phyloP scores from a whole-genome alignment of 164 flowering plant species.

The Houttuynia cordata region DNA sequence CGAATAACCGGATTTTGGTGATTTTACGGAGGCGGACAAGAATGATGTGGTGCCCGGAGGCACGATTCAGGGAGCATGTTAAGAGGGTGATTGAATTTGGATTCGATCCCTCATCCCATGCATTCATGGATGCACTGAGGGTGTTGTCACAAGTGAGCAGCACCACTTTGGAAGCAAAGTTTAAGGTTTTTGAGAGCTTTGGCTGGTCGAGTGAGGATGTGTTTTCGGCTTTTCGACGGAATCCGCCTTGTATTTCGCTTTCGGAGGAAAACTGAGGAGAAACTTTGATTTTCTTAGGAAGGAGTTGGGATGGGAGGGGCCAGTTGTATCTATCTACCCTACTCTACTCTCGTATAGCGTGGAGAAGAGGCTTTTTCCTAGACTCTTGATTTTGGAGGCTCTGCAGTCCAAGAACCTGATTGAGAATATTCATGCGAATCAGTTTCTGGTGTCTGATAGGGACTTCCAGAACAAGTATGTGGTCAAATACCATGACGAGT shows the following conservation, averaged over 20 bases:
- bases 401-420: conserved; percentile 8
- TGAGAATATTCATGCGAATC: background rate
- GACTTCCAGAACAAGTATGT: conserved; percentile 9
- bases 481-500: background rate
- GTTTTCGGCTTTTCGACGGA: background rate
- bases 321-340: background rate
- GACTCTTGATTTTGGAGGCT: conserved; percentile 6
- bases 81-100: background rate
- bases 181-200: background rate
- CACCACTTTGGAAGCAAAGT: background rate
- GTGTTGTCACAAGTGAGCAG: background rate
- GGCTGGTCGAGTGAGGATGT: conserved; percentile 1
- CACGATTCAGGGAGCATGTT: conserved; percentile 1
- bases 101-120: background rate
- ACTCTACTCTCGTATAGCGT: background rate
- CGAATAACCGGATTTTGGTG: background rate
- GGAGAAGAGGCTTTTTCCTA: conserved; percentile 18
- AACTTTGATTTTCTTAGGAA: background rate
- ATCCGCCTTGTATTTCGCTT: background rate
- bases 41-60: background rate
- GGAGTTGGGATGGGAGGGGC: background rate
- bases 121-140: background rate
- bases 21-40: background rate
- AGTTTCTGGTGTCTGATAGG: background rate
- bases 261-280: background rate